Base-by-base conservation (phyloP, 169 alveolate genomes). In the Cryptosporidium baileyi region DNA sequence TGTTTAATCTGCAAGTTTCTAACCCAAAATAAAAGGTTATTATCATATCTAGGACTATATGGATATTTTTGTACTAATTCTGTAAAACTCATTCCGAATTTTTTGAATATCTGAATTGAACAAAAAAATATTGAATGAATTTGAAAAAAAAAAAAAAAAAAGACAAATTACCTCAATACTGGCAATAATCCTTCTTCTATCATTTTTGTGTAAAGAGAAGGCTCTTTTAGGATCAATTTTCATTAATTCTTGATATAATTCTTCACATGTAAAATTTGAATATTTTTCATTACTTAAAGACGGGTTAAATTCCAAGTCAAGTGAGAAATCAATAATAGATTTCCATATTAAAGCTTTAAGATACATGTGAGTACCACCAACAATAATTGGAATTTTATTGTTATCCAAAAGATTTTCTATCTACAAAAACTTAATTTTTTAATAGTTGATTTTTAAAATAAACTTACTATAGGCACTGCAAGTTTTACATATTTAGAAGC, bases 331-430 rank as follows among this genome's bases (percentile, higher is more conserved):
- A n/a, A 74, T 54, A 8, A 74, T 15, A 11, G 85, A 74, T 45
- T 51, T 40, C 85, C 85, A 74, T 52, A 74, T 74, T 7, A 74
- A 57, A 17, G 74, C 63, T 26, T 74, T 74, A 8, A 74, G 30
- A 41, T 74, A 74, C 63, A 74, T 59, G 34, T 74, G 85, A 15
- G 74, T 74, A 13, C 85, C 85, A 19, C 85, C 85, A 54, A 74
- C 85, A 54, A 74, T 36, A 22, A 74, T 74, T 34, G 85, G 85
- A 52, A 57, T 34, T 26, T 2, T 19, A 26, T 28, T 2, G 15
- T 57, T 44, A 34, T 36, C 28, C 15, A 54, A 19, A 4, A 74
- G 36, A 24, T 19, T 17, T 26, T 74, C 67, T 11, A 74, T 74
- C 85, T 74, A 54, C 22, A 61, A 17, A 43, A 15, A 43, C 15